Evolutionary conservation across 1,139 yeast genomes (phyloP), one percentile per base, ranked within the genome.

Genomic region (Blastobotrys proliferans): DNA sequence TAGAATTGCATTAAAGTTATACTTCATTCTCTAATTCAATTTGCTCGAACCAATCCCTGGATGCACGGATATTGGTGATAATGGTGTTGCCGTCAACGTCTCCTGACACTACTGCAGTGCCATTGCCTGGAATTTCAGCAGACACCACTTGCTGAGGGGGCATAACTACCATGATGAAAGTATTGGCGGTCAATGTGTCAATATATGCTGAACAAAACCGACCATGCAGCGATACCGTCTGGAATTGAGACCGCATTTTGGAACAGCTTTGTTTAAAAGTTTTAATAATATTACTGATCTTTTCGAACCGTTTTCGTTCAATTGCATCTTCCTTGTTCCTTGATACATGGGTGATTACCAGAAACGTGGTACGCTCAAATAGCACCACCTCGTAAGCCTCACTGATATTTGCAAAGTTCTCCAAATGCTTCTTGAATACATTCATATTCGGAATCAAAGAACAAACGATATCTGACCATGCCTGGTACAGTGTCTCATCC

Each of bases 391-490:
- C 97, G 55, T 84, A 86, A 0, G 97, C 96, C 52, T 84, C 84
- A 48, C 90, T 69, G 17, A 86, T 77, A 21, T 76, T 71, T 53
- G 90, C 87, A 60, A 92, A 78, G 55, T 81, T 82, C 40, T 81
- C 68, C 50, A 92, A 68, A 59, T 86, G 85, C 48, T 77, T 77
- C 62, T 90, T 92, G 60, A 88, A 85, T 14, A 79, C 66, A 40
- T 79, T 75, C 78, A 92, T 90, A 60, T 94, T 92, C 8, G 98
- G 97, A 48, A 92, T 90, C 53, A 92, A 72, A 2, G 97, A 84
- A 60, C 97, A 88, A 28, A 92, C 97, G 49, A 92, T 92, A 44
- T 83, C 85, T 3, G 96, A 85, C 99, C 99, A 92, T 0, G 98
- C 98, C 63, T 84, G 86, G 64, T 90, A 92, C 50, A 92, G 72